Evolutionary conservation across 176 grass and related monocot genomes (phyloP), one percentile per base, ranked within the genome.

Genomic region (Zea mays): DNA sequence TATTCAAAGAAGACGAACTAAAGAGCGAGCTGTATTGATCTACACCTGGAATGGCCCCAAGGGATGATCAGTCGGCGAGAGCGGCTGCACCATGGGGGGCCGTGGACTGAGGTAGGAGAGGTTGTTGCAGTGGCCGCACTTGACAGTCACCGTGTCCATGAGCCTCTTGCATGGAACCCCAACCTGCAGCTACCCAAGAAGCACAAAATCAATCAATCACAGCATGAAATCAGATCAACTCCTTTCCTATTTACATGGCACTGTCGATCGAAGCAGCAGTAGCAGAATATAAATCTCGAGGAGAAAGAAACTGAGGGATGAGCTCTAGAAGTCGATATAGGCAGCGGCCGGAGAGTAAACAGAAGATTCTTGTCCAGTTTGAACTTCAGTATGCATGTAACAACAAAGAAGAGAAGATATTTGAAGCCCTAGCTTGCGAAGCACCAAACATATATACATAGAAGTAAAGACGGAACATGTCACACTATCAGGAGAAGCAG

Each of bases 61-160:
- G 67, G 85, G 84, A 54, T 91, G 82, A 67, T 93, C 91, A 51
- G 72, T 62, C 4, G 89, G 74, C 46, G 87, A 90, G 49, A 92
- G 82, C 68, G 87, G 86, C 88, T 84, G 94, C 83, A 88, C 64
- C 84, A 80, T 84, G 34, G 87, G 79, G 67, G 91, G 48, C 54
- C 88, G 73, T 48, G 87, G 89, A 80, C 89, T 90, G 60, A 88
- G 86, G 77, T 81, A 97, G 55, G 89, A 97, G 69, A 94, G 88
- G 63, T 86, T 91, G 79, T 97, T 92, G 89, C 94, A 97, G 75
- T 94, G 89, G 36, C 94, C 94, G 64, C 94, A 97, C 63, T 94
- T 94, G 36, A 97, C 94, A 55, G 91, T 89, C 44, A 92, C 91
- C 21, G 88, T 89, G 68, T 94, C 89, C 91, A 90, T 97, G 62